These are phyloP conservation scores for Ilyonectria sp. DNA, from an alignment of 2,329 filamentous ascomycete genomes.

Conservation along the genomic window DNA sequence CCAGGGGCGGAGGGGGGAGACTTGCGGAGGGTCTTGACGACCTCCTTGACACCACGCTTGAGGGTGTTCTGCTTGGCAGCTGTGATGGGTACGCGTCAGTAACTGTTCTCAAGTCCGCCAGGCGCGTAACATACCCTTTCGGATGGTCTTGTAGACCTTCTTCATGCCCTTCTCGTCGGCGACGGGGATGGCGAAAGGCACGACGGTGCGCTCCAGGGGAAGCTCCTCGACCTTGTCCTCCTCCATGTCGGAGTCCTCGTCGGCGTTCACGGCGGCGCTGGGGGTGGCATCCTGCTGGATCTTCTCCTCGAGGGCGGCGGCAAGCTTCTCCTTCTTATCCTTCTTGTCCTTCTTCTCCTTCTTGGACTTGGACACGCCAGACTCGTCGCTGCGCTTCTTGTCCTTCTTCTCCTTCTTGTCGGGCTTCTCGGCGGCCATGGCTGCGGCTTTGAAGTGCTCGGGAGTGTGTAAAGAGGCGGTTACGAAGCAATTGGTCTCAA, in stretches of 20 bases:
- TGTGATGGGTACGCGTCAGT: conserved; percentile 57
- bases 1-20: conserved; percentile 79
- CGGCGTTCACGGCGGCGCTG: conserved; percentile 56
- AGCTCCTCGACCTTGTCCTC: conserved; percentile 61
- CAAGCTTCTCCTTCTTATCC: conserved; percentile 82
- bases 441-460: conserved; percentile 40
- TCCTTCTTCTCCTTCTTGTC: conserved; percentile 72
- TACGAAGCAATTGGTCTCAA: conserved; percentile 30
- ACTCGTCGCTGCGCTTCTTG: conserved; percentile 71
- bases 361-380: conserved; percentile 68
- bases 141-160: conserved; percentile 71
- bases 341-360: conserved; percentile 78
- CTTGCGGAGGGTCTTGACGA: conserved; percentile 98
- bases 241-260: conserved; percentile 62
- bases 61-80: conserved; percentile 96
- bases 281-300: conserved; percentile 69
- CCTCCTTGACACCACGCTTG: conserved; percentile 98
- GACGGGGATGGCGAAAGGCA: conserved; percentile 87
- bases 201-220: conserved; percentile 71
- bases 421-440: conserved; percentile 65
- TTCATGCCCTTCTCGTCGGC: conserved; percentile 83
- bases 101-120: conserved; percentile 21
- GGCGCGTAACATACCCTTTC: conserved; percentile 64
- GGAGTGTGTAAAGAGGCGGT: conserved; percentile 16
- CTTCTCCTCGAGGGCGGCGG: conserved; percentile 75